A percentile compares a stretch with the other conserved stretches of the same genome.
Conservation (phyloP, 371 early-diverging fungal species). For the Lichtheimia ornata region DNA sequence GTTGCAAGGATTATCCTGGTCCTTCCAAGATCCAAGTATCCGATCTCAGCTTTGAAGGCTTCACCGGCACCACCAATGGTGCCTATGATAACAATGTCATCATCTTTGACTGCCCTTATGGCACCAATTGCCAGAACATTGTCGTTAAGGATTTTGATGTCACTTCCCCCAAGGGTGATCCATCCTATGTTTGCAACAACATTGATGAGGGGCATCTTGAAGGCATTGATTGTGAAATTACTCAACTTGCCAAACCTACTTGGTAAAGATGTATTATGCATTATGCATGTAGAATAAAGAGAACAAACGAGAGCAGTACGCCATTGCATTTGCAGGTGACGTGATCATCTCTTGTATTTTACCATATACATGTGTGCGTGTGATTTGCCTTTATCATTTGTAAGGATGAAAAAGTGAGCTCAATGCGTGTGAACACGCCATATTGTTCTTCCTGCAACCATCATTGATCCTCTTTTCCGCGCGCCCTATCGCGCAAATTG, state of each 20-base stretch:
- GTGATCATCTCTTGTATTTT: background rate
- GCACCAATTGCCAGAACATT: slow-evolving; percentile 5
- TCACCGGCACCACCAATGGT: slow-evolving; percentile 11
- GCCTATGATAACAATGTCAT: slow-evolving; percentile 8
- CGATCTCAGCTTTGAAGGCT: slow-evolving; percentile 11
- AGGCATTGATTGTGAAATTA: slow-evolving; percentile 11
- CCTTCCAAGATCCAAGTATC: slow-evolving; percentile 11
- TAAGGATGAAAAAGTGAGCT: no score
- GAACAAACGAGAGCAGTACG: background rate
- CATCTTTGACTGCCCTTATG: slow-evolving; percentile 14
- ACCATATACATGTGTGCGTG: background rate
- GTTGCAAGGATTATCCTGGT: slow-evolving; percentile 13
- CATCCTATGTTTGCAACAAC: slow-evolving; percentile 16
- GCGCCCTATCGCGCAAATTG: slow-evolving; percentile 2
- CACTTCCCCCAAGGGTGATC: slow-evolving; percentile 6
- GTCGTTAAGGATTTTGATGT: slow-evolving; percentile 6
- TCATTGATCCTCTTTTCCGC: background rate
- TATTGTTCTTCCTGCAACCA: background rate
- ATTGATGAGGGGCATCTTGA: background rate
- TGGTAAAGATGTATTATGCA: slow-evolving; percentile 5
- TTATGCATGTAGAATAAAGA: background rate
- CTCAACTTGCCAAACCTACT: background rate
- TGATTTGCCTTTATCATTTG: background rate
- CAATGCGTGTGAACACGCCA: no score
- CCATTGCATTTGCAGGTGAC: slow-evolving; percentile 1